Evolutionary conservation across 257 asterid species (phyloP).

Genomic region (Salvia miltiorrhiza): DNA sequence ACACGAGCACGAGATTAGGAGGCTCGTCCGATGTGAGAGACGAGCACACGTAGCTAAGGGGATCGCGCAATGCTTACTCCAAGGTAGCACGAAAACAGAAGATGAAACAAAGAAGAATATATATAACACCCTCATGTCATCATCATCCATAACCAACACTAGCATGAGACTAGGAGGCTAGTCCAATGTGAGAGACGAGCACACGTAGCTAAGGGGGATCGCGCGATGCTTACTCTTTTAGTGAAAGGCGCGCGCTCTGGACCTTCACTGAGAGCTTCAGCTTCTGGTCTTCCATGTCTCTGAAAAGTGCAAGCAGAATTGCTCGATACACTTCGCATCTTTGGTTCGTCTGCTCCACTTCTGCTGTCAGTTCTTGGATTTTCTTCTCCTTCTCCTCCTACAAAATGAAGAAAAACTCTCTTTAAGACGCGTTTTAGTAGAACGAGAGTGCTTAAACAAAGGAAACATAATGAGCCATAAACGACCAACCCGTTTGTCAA

Average conservation of each 20-base stretch:
- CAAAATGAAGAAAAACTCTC: not conserved
- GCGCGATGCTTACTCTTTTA: constrained; percentile 49
- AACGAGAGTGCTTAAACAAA: not conserved
- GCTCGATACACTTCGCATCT: constrained; percentile 73
- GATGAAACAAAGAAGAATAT: not conserved
- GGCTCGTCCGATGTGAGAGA: no score
- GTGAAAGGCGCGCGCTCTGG: constrained; percentile 82
- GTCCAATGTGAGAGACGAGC: not conserved
- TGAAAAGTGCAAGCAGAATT: constrained; percentile 65
- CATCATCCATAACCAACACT: no score
- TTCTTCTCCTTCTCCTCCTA: constrained; percentile 87
- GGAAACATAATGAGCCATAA: not conserved
- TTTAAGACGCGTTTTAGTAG: no score
- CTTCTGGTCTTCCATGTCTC: constrained; percentile 92
- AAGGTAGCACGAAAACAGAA: not conserved
- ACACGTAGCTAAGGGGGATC: not conserved
- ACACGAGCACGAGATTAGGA: no score
- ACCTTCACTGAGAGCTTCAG: constrained; percentile 86
- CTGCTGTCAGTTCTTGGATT: constrained; percentile 50
- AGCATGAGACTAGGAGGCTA: not conserved
- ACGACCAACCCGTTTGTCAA: not conserved
- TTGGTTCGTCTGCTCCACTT: constrained; percentile 57
- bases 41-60: no score
- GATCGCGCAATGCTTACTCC: no score
- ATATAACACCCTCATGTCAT: no score